Conservation (phyloP, 495 filamentous ascomycete genomes). For the Terfezia boudieri region DNA sequence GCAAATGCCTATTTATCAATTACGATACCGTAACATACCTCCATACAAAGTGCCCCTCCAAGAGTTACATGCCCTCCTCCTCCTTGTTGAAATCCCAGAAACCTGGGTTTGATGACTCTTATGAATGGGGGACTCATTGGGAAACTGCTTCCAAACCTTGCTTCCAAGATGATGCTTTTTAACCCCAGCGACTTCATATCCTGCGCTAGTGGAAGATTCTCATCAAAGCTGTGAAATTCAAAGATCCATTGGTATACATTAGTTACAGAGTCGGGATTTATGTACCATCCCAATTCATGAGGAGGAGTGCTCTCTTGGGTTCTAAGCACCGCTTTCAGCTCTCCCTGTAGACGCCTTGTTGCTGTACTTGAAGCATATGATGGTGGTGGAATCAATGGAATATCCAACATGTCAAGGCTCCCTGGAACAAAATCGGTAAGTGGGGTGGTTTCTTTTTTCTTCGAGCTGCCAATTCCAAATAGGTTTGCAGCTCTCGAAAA, state of each 20-base stretch:
- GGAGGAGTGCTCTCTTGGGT: slow-evolving; percentile 39
- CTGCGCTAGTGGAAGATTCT: slow-evolving; percentile 39
- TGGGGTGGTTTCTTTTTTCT: neutral
- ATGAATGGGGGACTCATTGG: slow-evolving; percentile 70
- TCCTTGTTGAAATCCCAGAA: slow-evolving; percentile 42
- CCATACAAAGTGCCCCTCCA: slow-evolving; percentile 85
- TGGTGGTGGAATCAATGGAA: slow-evolving; percentile 40
- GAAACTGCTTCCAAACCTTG: slow-evolving; percentile 52
- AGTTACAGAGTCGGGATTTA: slow-evolving; percentile 28
- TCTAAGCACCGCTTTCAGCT: slow-evolving; percentile 37
- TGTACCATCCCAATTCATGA: slow-evolving; percentile 67
- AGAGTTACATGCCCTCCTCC: slow-evolving; percentile 75
- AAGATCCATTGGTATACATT: slow-evolving; percentile 91
- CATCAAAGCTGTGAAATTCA: slow-evolving; percentile 66
- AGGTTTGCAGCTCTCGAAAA: neutral
- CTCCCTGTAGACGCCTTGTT: slow-evolving; percentile 37
- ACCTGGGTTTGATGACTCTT: slow-evolving; percentile 61
- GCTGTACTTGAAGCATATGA: slow-evolving; percentile 44
- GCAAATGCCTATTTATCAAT: neutral
- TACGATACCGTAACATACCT: slow-evolving; percentile 16
- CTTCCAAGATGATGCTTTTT: slow-evolving; percentile 52
- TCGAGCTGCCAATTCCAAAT: neutral
- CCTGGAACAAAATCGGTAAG: slow-evolving; percentile 46
- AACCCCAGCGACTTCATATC: slow-evolving; percentile 39
- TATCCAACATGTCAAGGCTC: slow-evolving; percentile 29